Percentiles rank a stretch among this genome's conserved stretches.
These are phyloP conservation scores for Blastocladiella emersonii DNA, from an alignment of 371 early-diverging fungal genomes.

Conservation along the genomic window DNA sequence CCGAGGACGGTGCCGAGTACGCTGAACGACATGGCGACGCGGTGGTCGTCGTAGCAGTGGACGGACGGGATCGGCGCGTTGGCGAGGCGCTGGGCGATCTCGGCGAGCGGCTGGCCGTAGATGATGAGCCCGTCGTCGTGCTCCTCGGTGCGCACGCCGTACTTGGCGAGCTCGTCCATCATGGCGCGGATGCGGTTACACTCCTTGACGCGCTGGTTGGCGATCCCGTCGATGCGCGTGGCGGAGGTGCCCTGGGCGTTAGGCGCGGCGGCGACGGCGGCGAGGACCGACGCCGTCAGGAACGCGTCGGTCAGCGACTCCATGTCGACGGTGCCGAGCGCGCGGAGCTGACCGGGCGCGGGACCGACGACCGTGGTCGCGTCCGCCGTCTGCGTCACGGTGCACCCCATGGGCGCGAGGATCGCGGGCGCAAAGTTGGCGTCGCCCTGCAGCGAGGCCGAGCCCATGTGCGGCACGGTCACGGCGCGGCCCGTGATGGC, in stretches of 20 bases:
- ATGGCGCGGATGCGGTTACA: slow-evolving; percentile 94
- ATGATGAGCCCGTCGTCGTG: slow-evolving; percentile 83
- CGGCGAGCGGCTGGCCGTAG: slow-evolving; percentile 36
- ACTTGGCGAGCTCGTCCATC: slow-evolving; percentile 78
- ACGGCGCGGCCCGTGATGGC: slow-evolving; percentile 83
- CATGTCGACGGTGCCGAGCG: slow-evolving; percentile 83
- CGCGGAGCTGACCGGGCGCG: slow-evolving; percentile 46
- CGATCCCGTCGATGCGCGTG: slow-evolving; percentile 84
- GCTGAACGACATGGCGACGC: slow-evolving; percentile 93
- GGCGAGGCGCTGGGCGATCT: slow-evolving; percentile 19
- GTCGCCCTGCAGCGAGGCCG: slow-evolving; percentile 77
- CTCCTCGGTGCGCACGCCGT: slow-evolving; percentile 73
- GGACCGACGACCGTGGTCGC: slow-evolving; percentile 87
- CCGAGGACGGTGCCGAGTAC: slow-evolving; percentile 67
- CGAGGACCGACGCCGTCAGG: slow-evolving; percentile 84
- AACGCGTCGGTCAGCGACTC: slow-evolving; percentile 97
- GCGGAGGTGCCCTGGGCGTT: slow-evolving; percentile 33
- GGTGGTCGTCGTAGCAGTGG: slow-evolving; percentile 91
- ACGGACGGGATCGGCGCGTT: slow-evolving; percentile 50
- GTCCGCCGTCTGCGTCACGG: slow-evolving; percentile 64
- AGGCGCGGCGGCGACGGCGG: slow-evolving; percentile 48
- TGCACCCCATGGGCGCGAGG: slow-evolving; percentile 79
- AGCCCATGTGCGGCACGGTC: slow-evolving; percentile 83
- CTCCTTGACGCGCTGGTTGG: slow-evolving; percentile 96
- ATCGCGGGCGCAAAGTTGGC: slow-evolving; percentile 86